Base-by-base conservation (phyloP, 257 asterid genomes). In the Knoxia roxburghii region DNA sequence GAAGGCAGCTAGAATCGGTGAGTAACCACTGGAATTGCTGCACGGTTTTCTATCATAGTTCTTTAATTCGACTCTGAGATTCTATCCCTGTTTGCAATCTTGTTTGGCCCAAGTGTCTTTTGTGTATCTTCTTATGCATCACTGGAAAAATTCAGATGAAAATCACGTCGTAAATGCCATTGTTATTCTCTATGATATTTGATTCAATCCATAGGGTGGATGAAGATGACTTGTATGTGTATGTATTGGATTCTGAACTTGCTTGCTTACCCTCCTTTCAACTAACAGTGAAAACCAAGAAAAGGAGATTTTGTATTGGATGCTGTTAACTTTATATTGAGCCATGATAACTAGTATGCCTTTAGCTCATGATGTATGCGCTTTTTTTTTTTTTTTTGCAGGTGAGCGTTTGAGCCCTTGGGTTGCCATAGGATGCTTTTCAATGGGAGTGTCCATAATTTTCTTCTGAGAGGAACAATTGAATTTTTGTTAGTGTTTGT, bases 381-480 rank as follows among this genome's bases (percentile, higher is more conserved):
- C 20, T 5, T 7, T 1, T 60, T 6, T 13, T 61, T 12, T 67
- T 68, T 41, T 68, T 40, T 57, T 60, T 33, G 79, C 86, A 91
- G 94, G 96, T 57, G 98, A 91, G 76, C 83, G 96, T 49, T 81
- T 91, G 81, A 89, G 98, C 82, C 98, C 98, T 70, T 91, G 96
- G 94, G 91, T 88, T 65, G 94, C 90, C 4, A 68, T 84, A 51
- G 98, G 94, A 61, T 87, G 98, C 88, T 78, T 91, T 65, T 71
- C 81, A 29, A 89, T 91, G 91, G 98, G 94, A 13, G 83, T 91
- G 43, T 91, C 95, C 17, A 85, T 88, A 70, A 86, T 88, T 73
- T 90, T 90, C 89, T 86, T 90, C 81, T 88, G 78, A 86, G 45
- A 40, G 80, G 67, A 13, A 41, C 1, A 11, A 6, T 41, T 3